Evolutionary conservation across 2,329 filamentous ascomycete genomes (phyloP).

Genomic region (Hyphodiscus sp.): DNA sequence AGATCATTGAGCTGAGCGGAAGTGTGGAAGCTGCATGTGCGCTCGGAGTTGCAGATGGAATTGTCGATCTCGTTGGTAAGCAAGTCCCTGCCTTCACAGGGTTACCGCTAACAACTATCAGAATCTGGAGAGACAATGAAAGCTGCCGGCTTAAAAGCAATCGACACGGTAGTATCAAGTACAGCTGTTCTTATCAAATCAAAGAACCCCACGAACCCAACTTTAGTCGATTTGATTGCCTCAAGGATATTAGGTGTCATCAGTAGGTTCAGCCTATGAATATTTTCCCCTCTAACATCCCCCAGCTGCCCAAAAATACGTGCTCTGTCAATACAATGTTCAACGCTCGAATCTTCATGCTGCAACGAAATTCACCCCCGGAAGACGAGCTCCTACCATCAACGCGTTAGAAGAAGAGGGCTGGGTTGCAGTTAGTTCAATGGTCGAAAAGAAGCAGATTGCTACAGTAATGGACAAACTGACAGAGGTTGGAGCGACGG

Average conservation of each 20-base stretch:
- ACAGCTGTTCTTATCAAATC: conserved; percentile 91
- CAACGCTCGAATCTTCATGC: conserved; percentile 59
- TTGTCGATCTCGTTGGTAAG: conserved; percentile 93
- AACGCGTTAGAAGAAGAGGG: conserved; percentile 81
- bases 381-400: conserved; percentile 87
- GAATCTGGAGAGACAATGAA: conserved; percentile 99
- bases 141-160: conserved; percentile 86
- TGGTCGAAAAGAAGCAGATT: conserved; percentile 48
- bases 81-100: neutral
- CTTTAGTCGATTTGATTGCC: conserved; percentile 76
- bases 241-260: conserved; percentile 90
- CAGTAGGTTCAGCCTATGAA: conserved; percentile 41
- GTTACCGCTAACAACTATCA: conserved; percentile 32
- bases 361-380: conserved; percentile 77
- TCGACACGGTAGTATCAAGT: conserved; percentile 85
- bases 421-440: conserved; percentile 91
- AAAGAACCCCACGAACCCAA: conserved; percentile 70
- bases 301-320: conserved; percentile 76
- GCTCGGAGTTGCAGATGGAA: conserved; percentile 89
- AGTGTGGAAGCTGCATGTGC: conserved; percentile 97
- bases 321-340: conserved; percentile 96
- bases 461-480: conserved; percentile 31
- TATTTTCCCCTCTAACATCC: conserved; percentile 6
- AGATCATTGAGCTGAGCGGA: conserved; percentile 89
- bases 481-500: conserved; percentile 27